phyloP scores from a whole-genome alignment of 495 filamentous ascomycete genomes.

The Choiromyces venosus region DNA sequence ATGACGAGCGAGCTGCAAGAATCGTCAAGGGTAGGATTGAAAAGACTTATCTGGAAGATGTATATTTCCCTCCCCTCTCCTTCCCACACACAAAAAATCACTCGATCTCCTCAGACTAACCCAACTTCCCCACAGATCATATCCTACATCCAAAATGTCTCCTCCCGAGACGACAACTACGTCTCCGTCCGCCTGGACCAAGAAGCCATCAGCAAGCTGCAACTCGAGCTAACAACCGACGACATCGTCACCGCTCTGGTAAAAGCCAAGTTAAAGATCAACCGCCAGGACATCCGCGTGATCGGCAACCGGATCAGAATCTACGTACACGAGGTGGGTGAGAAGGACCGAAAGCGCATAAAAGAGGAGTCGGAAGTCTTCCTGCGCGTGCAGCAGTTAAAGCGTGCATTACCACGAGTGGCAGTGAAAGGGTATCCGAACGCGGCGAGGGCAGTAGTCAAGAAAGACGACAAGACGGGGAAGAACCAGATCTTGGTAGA shows the following conservation, averaged over 20 bases:
- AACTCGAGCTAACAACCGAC: constrained; percentile 63
- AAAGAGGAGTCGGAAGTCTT: constrained; percentile 62
- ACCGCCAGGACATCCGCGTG: constrained; percentile 51
- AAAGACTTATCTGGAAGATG: constrained; percentile 71
- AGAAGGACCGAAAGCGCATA: constrained; percentile 34
- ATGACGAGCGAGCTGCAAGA: constrained; percentile 65
- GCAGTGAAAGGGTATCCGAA: constrained; percentile 82
- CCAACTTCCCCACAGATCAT: constrained; percentile 54
- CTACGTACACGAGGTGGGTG: constrained; percentile 44
- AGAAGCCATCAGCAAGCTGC: constrained; percentile 67
- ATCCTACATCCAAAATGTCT: constrained; percentile 71
- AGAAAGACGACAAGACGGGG: constrained; percentile 55
- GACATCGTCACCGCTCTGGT: constrained; percentile 70
- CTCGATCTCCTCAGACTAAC: constrained; percentile 33
- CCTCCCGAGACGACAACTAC: constrained; percentile 66
- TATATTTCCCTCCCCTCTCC: constrained; percentile 38
- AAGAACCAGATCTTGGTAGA: constrained; percentile 75
- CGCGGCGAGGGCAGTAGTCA: constrained; percentile 81
- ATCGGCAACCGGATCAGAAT: constrained; percentile 51
- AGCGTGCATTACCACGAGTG: constrained; percentile 70
- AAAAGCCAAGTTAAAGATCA: constrained; percentile 68
- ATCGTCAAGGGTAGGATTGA: constrained; percentile 88
- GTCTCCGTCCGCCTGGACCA: constrained; percentile 71
- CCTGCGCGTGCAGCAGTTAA: constrained; percentile 74
- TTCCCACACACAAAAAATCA: not conserved